phyloP scores from a whole-genome alignment of 2,329 filamentous ascomycete genomes.

The Pseudogymnoascus sp. region DNA sequence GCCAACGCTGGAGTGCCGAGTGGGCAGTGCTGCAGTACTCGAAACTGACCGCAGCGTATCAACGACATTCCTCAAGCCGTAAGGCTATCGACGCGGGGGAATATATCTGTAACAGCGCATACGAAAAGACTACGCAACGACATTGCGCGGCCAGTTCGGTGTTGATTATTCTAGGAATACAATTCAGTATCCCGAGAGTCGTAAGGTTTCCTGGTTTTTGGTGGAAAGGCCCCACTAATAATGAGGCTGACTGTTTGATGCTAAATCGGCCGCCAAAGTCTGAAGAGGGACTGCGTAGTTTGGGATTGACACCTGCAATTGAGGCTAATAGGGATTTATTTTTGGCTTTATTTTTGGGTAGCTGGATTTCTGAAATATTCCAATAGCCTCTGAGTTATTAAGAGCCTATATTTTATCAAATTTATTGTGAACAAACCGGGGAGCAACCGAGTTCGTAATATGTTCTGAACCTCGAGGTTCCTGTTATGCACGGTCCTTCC shows the following conservation, averaged over 20 bases:
- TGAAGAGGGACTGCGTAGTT: neutral
- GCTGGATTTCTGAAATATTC: neutral
- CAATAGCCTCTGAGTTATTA: neutral
- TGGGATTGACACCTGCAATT: neutral
- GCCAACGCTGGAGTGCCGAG: slow-evolving; percentile 2
- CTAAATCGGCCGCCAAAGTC: neutral
- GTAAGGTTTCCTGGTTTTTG: slow-evolving; percentile 1
- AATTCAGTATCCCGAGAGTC: neutral
- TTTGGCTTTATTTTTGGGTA: neutral
- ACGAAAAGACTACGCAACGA: slow-evolving; percentile 5
- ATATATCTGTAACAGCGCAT: slow-evolving; percentile 1
- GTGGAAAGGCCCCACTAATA: slow-evolving; percentile 2
- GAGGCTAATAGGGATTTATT: neutral
- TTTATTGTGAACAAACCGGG: neutral
- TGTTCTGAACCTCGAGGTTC: neutral
- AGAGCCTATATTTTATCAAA: neutral
- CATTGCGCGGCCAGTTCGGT: slow-evolving; percentile 6
- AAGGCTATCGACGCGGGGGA: neutral
- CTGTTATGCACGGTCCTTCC: neutral
- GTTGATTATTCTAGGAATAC: slow-evolving; percentile 2
- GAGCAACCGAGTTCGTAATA: neutral
- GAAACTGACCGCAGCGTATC: neutral
- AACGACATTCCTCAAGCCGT: slow-evolving; percentile 6
- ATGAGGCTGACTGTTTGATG: neutral
- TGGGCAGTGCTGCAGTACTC: slow-evolving; percentile 7